Conservation (phyloP, 2,329 filamentous ascomycete genomes). For the Onygena corvina region DNA sequence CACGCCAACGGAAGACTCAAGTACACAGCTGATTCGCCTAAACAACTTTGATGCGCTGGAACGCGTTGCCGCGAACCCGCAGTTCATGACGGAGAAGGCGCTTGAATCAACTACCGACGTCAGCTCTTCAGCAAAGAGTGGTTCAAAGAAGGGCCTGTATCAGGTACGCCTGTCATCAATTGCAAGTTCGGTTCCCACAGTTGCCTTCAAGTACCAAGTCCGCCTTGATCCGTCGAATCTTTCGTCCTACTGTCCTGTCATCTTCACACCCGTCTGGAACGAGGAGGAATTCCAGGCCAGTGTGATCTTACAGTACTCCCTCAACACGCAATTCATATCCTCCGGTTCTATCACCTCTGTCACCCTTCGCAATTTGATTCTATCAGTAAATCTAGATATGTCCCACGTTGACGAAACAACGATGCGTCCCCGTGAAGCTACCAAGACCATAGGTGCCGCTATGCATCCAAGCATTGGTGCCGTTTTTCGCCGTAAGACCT, state of each 20-base stretch:
- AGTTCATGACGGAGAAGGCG: conserved; percentile 61
- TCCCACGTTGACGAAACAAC: conserved; percentile 34
- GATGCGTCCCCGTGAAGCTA: conserved; percentile 33
- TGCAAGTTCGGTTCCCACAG: conserved; percentile 49
- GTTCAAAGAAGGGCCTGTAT: conserved; percentile 62
- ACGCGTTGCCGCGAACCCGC: conserved; percentile 84
- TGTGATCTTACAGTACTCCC: conserved; percentile 68
- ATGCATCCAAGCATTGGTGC: conserved; percentile 38
- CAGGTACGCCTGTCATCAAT: conserved; percentile 61
- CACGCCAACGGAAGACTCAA: conserved; percentile 27
- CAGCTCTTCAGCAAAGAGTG: conserved; percentile 30
- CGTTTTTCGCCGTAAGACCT: conserved; percentile 36
- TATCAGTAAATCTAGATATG: conserved; percentile 43
- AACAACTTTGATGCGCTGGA: conserved; percentile 83
- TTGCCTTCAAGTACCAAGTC: conserved; percentile 87
- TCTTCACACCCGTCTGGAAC: conserved; percentile 69
- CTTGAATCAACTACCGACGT: neutral
- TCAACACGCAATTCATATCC: conserved; percentile 58
- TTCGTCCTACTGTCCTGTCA: conserved; percentile 55
- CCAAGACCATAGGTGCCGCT: conserved; percentile 32
- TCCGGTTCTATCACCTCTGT: conserved; percentile 37
- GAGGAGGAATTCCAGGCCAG: conserved; percentile 74
- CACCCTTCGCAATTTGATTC: conserved; percentile 62
- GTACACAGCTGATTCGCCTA: conserved; percentile 58
- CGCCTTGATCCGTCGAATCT: conserved; percentile 52